Evolutionary conservation across 352 stramenopile species (phyloP).

Genomic region (Globisporangium sylvaticum): DNA sequence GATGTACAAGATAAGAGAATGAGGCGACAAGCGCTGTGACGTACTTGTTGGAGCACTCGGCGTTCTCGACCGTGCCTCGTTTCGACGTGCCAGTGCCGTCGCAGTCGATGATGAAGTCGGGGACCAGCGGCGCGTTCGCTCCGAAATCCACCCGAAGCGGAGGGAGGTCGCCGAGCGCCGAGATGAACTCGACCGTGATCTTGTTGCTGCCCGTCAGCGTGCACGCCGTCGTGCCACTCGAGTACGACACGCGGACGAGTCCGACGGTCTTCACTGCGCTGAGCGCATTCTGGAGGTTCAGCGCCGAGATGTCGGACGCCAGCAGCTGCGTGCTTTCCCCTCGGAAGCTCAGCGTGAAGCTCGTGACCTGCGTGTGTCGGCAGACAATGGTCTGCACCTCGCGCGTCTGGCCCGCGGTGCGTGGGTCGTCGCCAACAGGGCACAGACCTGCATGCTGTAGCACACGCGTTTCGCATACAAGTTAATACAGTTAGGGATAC

Average conservation of each 20-base stretch:
- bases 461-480: no score
- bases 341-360: conserved; percentile 68
- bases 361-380: conserved; percentile 30
- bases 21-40: conserved; percentile 3
- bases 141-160: conserved; percentile 34
- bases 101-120: conserved; percentile 48
- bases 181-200: conserved; percentile 65
- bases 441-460: no score
- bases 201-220: conserved; percentile 43
- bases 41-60: conserved; percentile 74
- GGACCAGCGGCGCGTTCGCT: conserved; percentile 28
- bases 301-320: conserved; percentile 30
- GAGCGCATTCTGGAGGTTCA: conserved; percentile 40
- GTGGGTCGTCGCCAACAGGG: conserved; percentile 75
- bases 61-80: conserved; percentile 62
- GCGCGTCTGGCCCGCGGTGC: conserved; percentile 47
- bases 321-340: conserved; percentile 35
- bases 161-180: conserved; percentile 49
- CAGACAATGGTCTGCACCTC: conserved; percentile 68
- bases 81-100: conserved; percentile 48
- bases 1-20: background rate
- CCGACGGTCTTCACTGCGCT: conserved; percentile 34
- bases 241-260: conserved; percentile 51
- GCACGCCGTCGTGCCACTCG: conserved; percentile 38
- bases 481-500: no score